Conservation (phyloP, 1,139 yeast species). For the Trichomonascaceae sp. region DNA sequence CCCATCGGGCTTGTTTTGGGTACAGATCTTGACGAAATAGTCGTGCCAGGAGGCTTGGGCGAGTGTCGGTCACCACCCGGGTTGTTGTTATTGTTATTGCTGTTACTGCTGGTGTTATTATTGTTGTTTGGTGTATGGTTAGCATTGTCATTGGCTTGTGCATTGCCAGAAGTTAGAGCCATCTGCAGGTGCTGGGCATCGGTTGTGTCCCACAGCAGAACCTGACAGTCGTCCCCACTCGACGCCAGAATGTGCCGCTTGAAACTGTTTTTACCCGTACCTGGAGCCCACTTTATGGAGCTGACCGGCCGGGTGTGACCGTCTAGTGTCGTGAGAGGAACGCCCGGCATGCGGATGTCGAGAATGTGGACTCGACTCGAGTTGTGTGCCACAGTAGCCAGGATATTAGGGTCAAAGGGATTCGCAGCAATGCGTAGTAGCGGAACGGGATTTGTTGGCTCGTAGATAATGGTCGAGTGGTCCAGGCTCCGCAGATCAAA, state of each 20-base stretch:
- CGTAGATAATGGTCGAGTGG: slow-evolving; percentile 89
- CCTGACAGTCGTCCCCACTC: slow-evolving; percentile 88
- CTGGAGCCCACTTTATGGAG: slow-evolving; percentile 75
- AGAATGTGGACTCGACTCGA: slow-evolving; percentile 55
- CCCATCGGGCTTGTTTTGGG: slow-evolving; percentile 14
- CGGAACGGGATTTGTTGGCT: slow-evolving; percentile 48
- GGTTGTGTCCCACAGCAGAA: slow-evolving; percentile 66
- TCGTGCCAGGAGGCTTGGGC: no score
- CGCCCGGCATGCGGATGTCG: slow-evolving; percentile 82
- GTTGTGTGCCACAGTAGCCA: slow-evolving; percentile 71
- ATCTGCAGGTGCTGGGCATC: slow-evolving; percentile 6
- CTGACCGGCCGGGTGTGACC: slow-evolving; percentile 63
- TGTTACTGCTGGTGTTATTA: slow-evolving; percentile 7
- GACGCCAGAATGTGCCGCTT: slow-evolving; percentile 47
- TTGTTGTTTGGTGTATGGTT: no score
- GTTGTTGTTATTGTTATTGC: slow-evolving; percentile 8
- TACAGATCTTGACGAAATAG: background rate
- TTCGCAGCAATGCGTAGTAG: slow-evolving; percentile 66
- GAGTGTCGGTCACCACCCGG: slow-evolving; percentile 4
- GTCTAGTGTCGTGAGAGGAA: slow-evolving; percentile 55
- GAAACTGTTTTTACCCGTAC: slow-evolving; percentile 14
- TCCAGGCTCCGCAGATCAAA: slow-evolving; percentile 84
- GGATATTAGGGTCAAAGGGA: slow-evolving; percentile 62
- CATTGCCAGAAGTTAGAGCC: no score
- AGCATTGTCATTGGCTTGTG: no score